These are phyloP conservation scores for Trichoderma hamatum DNA, from an alignment of 2,329 filamentous ascomycete species.

Conservation along the genomic window DNA sequence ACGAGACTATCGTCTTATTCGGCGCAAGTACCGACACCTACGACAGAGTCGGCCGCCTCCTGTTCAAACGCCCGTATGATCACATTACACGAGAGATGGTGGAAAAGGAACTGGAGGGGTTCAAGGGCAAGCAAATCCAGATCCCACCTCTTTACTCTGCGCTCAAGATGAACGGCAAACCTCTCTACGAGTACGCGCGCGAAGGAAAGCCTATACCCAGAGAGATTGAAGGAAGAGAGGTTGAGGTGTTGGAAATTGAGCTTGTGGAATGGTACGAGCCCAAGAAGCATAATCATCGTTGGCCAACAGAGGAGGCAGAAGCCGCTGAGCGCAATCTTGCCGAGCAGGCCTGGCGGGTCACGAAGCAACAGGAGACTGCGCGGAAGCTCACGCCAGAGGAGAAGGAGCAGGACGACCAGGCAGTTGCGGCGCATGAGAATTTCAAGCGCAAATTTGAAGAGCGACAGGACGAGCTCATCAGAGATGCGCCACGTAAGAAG, in stretches of 20 bases:
- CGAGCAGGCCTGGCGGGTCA: conserved; percentile 68
- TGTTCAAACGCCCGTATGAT: conserved; percentile 73
- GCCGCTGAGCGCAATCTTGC: conserved; percentile 75
- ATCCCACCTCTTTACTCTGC: conserved; percentile 92
- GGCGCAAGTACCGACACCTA: conserved; percentile 93
- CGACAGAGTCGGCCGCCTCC: conserved; percentile 81
- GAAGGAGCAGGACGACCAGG: conserved; percentile 58
- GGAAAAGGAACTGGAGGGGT: conserved; percentile 72
- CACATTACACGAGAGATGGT: conserved; percentile 81
- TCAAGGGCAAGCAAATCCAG: conserved; percentile 84
- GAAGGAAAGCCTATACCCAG: conserved; percentile 84
- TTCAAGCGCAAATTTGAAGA: conserved; percentile 63
- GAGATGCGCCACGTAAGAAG: conserved; percentile 49
- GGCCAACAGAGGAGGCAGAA: conserved; percentile 78
- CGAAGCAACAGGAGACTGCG: conserved; percentile 56
- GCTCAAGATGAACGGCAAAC: conserved; percentile 89
- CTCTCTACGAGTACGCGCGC: conserved; percentile 92
- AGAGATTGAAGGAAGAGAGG: conserved; percentile 78
- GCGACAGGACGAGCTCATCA: conserved; percentile 59
- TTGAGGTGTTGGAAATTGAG: conserved; percentile 77
- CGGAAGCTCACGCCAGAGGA: conserved; percentile 58
- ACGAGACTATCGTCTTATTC: conserved; percentile 87
- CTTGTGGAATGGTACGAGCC: conserved; percentile 83
- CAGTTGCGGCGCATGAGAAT: conserved; percentile 57
- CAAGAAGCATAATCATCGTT: conserved; percentile 76